Evolutionary conservation across 2,329 filamentous ascomycete genomes (phyloP).

Genomic region (Zelopaecilomyces penicillatus): DNA sequence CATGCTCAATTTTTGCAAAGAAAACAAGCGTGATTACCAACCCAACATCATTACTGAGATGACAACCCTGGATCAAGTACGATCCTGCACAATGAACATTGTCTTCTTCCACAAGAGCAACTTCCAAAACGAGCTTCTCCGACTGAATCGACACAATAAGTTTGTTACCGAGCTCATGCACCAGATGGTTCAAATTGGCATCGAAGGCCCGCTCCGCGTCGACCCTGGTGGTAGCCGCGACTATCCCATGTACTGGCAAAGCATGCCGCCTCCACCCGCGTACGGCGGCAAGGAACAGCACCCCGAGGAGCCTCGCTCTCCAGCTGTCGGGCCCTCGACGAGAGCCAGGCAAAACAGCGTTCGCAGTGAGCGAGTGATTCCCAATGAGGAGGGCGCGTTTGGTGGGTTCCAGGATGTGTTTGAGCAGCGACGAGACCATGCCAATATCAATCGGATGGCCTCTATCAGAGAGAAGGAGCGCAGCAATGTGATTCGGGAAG

Average conservation of each 20-base stretch:
- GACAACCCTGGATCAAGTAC: constrained; percentile 69
- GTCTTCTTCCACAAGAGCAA: constrained; percentile 98
- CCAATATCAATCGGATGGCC: constrained; percentile 26
- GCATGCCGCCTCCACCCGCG: constrained; percentile 25
- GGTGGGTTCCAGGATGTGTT: constrained; percentile 40
- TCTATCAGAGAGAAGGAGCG: constrained; percentile 30
- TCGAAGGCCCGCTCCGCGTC: constrained; percentile 61
- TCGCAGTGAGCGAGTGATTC: constrained; percentile 10
- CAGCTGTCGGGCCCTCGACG: constrained; percentile 8
- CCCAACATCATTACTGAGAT: constrained; percentile 81
- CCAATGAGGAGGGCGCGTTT: constrained; percentile 23
- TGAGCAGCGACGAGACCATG: constrained; percentile 30
- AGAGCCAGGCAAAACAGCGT: constrained; percentile 10
- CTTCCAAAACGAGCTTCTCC: constrained; percentile 89
- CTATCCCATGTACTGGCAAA: constrained; percentile 52
- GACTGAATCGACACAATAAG: constrained; percentile 84
- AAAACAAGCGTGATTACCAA: constrained; percentile 85
- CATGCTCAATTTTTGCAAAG: constrained; percentile 73
- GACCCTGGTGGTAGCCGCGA: constrained; percentile 62
- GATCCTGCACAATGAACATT: constrained; percentile 80
- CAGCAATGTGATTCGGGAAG: constrained; percentile 17
- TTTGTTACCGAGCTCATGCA: constrained; percentile 89
- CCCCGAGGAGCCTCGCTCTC: constrained; percentile 8
- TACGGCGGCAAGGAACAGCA: constrained; percentile 21
- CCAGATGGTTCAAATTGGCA: constrained; percentile 72